A percentile compares a stretch with the other conserved stretches of the same genome.
phyloP scores from a whole-genome alignment of 257 asterid species.

The Solanum piurae region DNA sequence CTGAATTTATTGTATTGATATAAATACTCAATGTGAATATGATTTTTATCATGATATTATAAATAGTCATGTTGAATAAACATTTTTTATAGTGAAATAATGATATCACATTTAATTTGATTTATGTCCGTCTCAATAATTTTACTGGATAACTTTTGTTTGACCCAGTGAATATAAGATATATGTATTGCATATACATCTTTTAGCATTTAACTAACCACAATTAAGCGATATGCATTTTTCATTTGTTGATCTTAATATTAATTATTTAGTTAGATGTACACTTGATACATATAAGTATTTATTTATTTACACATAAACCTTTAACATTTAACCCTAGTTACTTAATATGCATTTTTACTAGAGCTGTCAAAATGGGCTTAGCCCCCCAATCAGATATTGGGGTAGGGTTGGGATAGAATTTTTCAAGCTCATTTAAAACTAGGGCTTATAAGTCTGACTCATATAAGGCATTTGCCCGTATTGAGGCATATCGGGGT shows the following conservation, averaged over 20 bases:
- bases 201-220: not conserved
- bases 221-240: not conserved
- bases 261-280: too few relatives aligned
- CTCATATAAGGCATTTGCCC: too few relatives aligned
- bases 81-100: not conserved
- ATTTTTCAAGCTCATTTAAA: too few relatives aligned
- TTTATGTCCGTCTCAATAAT: not conserved
- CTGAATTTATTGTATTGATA: too few relatives aligned
- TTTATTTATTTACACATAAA: not conserved
- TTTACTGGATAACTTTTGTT: not conserved
- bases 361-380: too few relatives aligned
- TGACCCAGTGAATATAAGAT: not conserved
- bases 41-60: not conserved
- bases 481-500: too few relatives aligned
- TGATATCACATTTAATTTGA: not conserved
- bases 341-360: not conserved
- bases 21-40: not conserved
- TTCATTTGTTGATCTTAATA: too few relatives aligned
- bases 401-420: too few relatives aligned
- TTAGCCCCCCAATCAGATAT: rapidly evolving
- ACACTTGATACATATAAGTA: too few relatives aligned
- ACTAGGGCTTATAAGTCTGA: too few relatives aligned
- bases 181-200: not conserved
- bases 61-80: not conserved
- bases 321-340: not conserved